These are phyloP conservation scores for Abortiporus biennis DNA, from an alignment of 1,284 basidiomycete genomes.

Conservation along the genomic window DNA sequence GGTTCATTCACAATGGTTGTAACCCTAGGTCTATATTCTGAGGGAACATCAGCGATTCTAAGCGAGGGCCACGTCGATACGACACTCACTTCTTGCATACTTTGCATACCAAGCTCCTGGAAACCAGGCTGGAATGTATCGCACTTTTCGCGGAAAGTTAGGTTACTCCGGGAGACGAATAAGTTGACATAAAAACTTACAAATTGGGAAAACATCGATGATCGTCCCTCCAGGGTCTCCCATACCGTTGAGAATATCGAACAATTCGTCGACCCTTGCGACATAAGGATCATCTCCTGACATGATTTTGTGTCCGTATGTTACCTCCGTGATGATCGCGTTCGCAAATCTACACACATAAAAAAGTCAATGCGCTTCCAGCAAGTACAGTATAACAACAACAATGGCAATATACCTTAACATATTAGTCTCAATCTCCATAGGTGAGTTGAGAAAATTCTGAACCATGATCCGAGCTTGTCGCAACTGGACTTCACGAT, in stretches of 20 bases:
- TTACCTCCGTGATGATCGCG: constrained; percentile 34
- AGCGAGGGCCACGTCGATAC: too few relatives aligned
- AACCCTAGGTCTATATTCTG: not conserved
- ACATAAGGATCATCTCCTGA: constrained; percentile 22
- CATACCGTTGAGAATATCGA: constrained; percentile 39
- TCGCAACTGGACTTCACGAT: not conserved
- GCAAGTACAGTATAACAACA: too few relatives aligned
- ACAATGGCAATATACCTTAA: too few relatives aligned
- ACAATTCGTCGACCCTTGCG: constrained; percentile 38
- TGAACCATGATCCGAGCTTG: not conserved
- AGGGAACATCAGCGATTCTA: too few relatives aligned
- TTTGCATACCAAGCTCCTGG: not conserved
- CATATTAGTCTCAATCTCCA: not conserved
- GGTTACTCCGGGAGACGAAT: not conserved
- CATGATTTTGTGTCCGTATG: constrained; percentile 24
- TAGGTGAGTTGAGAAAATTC: not conserved
- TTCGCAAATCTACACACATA: constrained; percentile 18
- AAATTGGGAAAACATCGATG: constrained; percentile 3
- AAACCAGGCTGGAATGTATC: not conserved
- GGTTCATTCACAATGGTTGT: not conserved
- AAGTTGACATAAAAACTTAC: not conserved
- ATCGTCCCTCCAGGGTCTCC: constrained; percentile 35
- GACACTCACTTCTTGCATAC: too few relatives aligned
- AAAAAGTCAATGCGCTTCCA: not conserved
- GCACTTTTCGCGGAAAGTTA: not conserved